Evolutionary conservation across 148 eudicot genomes (phyloP), one percentile per base, ranked within the genome.

Genomic region (Oxyria digyna): DNA sequence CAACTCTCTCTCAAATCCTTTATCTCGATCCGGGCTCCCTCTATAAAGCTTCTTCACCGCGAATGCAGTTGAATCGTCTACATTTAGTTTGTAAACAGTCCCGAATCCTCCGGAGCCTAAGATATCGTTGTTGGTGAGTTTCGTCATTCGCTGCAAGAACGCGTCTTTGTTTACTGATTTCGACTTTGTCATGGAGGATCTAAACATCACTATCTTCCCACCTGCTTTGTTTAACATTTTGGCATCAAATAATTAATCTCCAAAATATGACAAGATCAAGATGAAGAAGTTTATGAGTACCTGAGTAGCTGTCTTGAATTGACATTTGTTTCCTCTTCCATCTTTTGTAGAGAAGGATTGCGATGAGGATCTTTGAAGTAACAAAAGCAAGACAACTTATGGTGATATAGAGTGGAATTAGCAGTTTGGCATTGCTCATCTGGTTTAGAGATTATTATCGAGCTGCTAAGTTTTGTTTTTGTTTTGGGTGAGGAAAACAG

Each of bases 101-200:
- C 98, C 98, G 42, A 78, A 87, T 5, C 98, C 98, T 71, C 98
- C 98, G 1, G 92, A 78, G 26, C 96, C 98, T 14, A 93, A 89
- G 0, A 87, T 81, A 73, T 93, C 98, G 78, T 85, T 89, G 82
- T 69, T 87, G 84, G 80, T 85, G 74, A 89, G 72, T 46, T 85
- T 93, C 81, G 74, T 77, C 20, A 81, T 81, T 75, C 78, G 87
- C 81, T 86, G 86, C 78, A 93, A 67, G 62, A 93, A 85, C 54
- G 68, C 67, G n/a, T 80, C 78, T 3, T 82, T 23, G 42, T 83
- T 86, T 1, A 89, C 35, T 42, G 95, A 77, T 70, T 83, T 86
- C n/a, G n/a, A n/a, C n/a, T n/a, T n/a, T 50, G 70, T 75, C 67
- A 68, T 82, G 50, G 87, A 45, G 18, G 95, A 83, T 78, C 86